Base-by-base conservation (phyloP, 192 early-diverging fungal genomes). In the Diversispora eburnea region DNA sequence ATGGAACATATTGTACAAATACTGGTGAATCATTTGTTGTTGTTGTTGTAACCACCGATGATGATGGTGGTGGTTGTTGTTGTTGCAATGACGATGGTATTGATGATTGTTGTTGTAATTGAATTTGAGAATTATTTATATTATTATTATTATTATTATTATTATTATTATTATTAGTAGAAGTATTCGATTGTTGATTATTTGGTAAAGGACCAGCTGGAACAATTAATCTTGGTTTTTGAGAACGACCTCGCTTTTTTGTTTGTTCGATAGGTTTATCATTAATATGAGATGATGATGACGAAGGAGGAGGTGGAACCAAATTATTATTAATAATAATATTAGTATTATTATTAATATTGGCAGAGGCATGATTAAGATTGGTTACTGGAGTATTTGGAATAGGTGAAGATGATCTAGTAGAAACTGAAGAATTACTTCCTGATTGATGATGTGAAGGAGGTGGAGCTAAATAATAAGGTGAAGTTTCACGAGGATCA, bases 391-490 rank as follows among this genome's bases (percentile, higher is more conserved):
- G 61, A 43, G 61, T 63, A 42, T 39, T 63, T 17, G 64, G 64
- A 12, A 19, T 46, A 4, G 64, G 64, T 25, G 64, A 66, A 46
- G 64, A 49, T 8, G 64, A 66, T 22, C 64, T 9, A 49, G 64
- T 66, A 5, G 64, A 66, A 22, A 66, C 64, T 3, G 43, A 48
- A 0, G 64, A 66, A 66, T 66, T 66, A 25, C 46, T 66, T 66
- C 46, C 64, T 25, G 64, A 66, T 42, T 66, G 64, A 49, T 66
- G 64, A 65, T 47, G 63, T 5, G 63, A 22, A 46, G 64, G 64
- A 22, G 64, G 25, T 33, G 25, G 47, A 6, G n/a, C 64, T 22
- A 66, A 66, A 49, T 66, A 46, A 65, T 15, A 47, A 1, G 64
- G 64, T 15, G 64, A 48, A 49, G 64, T 22, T 66, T 66, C 64